Evolutionary conservation across 768 basidiomycete species (phyloP).

Genomic region (Pleurotus eryngii): DNA sequence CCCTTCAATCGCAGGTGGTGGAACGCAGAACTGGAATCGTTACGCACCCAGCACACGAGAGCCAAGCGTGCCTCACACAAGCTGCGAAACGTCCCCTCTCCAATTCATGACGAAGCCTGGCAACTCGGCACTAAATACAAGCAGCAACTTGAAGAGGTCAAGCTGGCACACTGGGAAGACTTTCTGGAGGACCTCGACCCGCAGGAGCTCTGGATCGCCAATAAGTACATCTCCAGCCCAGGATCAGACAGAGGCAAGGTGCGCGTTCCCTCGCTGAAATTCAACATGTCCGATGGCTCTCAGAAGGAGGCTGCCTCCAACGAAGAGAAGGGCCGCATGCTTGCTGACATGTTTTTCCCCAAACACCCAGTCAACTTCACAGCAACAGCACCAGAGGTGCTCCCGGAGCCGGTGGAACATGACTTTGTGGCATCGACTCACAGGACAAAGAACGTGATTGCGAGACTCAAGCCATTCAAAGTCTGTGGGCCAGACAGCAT

Average conservation of each 20-base stretch:
- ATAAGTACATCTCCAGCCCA: background rate
- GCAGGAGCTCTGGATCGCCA: background rate
- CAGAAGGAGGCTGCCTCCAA: no score
- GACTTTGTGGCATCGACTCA: background rate
- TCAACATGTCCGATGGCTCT: no score
- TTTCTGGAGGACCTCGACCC: background rate
- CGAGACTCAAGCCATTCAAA: background rate
- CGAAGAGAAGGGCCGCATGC: no score
- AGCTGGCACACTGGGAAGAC: background rate
- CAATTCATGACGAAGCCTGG: background rate
- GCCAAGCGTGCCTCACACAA: background rate
- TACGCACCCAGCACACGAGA: background rate
- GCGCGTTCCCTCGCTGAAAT: no score
- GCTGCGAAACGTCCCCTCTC: background rate
- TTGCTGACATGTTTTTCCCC: background rate
- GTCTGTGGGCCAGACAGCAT: background rate
- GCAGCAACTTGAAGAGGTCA: background rate
- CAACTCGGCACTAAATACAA: background rate
- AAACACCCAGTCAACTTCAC: background rate
- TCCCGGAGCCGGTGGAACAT: background rate
- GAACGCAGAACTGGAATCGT: background rate
- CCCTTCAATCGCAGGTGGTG: background rate
- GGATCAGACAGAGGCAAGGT: background rate
- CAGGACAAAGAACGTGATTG: background rate
- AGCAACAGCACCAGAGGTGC: background rate